Evolutionary conservation across 495 filamentous ascomycete genomes (phyloP).

Genomic region (Penicillium egyptiacum): DNA sequence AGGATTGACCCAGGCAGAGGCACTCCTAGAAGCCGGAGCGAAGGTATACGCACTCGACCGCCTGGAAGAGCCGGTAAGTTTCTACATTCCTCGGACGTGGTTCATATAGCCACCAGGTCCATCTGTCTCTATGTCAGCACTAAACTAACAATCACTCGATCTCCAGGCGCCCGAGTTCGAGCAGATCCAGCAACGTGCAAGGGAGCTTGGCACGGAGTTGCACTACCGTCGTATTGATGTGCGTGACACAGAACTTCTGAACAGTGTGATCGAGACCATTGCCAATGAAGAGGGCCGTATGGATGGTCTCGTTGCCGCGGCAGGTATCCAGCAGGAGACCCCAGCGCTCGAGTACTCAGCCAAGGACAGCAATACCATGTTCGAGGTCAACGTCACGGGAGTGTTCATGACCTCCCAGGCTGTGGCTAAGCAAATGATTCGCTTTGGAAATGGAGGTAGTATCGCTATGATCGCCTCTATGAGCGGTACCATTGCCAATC

Average conservation of each 20-base stretch:
- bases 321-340: slow-evolving; percentile 70
- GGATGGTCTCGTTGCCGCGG: slow-evolving; percentile 75
- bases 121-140: slow-evolving; percentile 45
- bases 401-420: slow-evolving; percentile 74
- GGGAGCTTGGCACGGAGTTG: slow-evolving; percentile 67
- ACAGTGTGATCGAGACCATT: slow-evolving; percentile 66
- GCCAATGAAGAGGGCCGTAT: slow-evolving; percentile 68
- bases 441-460: slow-evolving; percentile 67
- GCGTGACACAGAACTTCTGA: slow-evolving; percentile 68
- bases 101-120: background rate
- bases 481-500: slow-evolving; percentile 70
- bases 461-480: slow-evolving; percentile 75
- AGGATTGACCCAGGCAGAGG: slow-evolving; percentile 76
- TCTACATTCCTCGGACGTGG: background rate
- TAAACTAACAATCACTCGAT: slow-evolving; percentile 17
- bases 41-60: slow-evolving; percentile 54
- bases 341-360: slow-evolving; percentile 68
- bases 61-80: slow-evolving; percentile 46
- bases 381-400: slow-evolving; percentile 74
- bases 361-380: slow-evolving; percentile 67
- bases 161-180: slow-evolving; percentile 58
- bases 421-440: slow-evolving; percentile 73
- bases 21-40: slow-evolving; percentile 77
- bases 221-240: slow-evolving; percentile 84
- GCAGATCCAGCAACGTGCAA: slow-evolving; percentile 62